Evolutionary conservation across 495 filamentous ascomycete genomes (phyloP).

Genomic region (Xylaria grammica): DNA sequence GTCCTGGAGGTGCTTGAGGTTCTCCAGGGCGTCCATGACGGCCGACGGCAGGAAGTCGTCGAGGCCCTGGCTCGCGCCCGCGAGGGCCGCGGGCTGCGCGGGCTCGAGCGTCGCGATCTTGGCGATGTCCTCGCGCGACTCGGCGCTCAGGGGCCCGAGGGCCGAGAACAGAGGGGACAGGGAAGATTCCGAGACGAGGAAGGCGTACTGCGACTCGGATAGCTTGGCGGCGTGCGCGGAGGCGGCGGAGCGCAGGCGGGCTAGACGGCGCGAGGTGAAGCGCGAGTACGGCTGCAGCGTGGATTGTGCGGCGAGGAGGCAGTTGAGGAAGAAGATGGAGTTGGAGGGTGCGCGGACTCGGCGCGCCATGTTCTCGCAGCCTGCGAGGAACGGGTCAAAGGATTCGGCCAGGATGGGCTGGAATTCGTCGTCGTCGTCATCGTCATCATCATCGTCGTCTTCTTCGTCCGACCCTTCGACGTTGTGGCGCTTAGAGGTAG

Average conservation of each 20-base stretch:
- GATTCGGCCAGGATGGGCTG: constrained; percentile 78
- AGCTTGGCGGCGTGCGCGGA: constrained; percentile 51
- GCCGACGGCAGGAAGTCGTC: constrained; percentile 93
- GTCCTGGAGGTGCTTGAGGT: constrained; percentile 74
- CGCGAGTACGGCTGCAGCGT: constrained; percentile 57
- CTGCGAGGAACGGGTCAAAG: constrained; percentile 82
- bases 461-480: constrained; percentile 60
- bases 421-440: constrained; percentile 69
- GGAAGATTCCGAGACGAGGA: constrained; percentile 76
- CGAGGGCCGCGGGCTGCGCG: constrained; percentile 68
- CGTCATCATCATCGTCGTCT: constrained; percentile 26
- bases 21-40: constrained; percentile 86
- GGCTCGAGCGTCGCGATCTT: constrained; percentile 48
- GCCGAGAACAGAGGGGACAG: constrained; percentile 71
- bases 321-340: constrained; percentile 85
- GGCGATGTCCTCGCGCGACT: constrained; percentile 43
- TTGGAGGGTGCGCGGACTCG: constrained; percentile 60
- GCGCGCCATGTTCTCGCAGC: constrained; percentile 71
- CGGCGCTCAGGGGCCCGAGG: constrained; percentile 43
- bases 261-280: constrained; percentile 56
- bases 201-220: constrained; percentile 64
- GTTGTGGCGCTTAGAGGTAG: background rate
- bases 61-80: constrained; percentile 72
- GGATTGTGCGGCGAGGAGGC: constrained; percentile 63
- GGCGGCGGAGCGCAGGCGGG: constrained; percentile 53